Evolutionary conservation across 129 eudicot species (phyloP), one percentile per base, ranked within the genome.

Genomic region (Escallonia rubra): DNA sequence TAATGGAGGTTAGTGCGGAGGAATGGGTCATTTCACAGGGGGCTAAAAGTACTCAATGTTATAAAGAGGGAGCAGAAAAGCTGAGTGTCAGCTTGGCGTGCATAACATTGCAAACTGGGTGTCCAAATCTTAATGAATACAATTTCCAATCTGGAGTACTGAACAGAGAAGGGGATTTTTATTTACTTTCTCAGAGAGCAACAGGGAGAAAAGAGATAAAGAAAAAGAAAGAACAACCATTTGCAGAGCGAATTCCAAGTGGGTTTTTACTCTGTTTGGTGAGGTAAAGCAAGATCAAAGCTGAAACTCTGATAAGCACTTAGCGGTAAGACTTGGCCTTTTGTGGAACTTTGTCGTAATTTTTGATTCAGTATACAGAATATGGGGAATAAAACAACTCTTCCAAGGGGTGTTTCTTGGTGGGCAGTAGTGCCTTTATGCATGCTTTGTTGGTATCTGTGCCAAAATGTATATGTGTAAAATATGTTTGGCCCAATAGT

Each of bases 71-170:
- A 69, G 81, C 70, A 68, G 63, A 68, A 87, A 78, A 77, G 90
- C 78, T 64, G 83, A 54, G 34, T 84, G 88, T 87, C 95, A 81
- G 87, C 78, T 59, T 79, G 83, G 90, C 95, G 83, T 87, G 95
- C 90, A 68, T 72, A 72, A 47, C 78, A 58, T 78, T 75, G 81
- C 87, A 80, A 81, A 68, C 81, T 78, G 83, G 79, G 70, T 68
- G 71, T 78, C 83, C 79, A 74, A 59, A 74, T 73, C 69, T 74
- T 49, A 67, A 59, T 78, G 72, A 68, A 74, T 77, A 67, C 85
- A 77, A 56, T 54, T 59, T 58, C 76, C 44, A 56, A 59, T 43
- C 10, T 57, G 61, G 60, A 76, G 80, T 58, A 73, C 69, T 64
- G 62, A 63, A 14, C 57, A 72, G 73, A 65, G 63, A 38, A 23